Percentiles rank a stretch among this genome's conserved stretches.
phyloP scores from a whole-genome alignment of 2,329 filamentous ascomycete genomes.

The Arthroderma sp. region DNA sequence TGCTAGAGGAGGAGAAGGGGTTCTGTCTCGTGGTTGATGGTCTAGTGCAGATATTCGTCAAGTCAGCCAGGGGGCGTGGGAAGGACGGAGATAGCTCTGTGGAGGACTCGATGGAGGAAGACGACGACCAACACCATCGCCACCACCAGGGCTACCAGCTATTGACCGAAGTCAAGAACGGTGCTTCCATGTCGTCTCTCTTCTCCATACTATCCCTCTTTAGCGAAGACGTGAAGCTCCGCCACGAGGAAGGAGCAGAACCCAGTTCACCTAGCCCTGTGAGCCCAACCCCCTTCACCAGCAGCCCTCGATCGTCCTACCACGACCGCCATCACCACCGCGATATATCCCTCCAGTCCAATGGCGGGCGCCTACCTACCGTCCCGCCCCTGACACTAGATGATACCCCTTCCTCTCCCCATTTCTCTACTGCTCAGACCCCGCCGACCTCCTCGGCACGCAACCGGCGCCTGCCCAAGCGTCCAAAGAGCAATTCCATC shows the following conservation, averaged over 20 bases:
- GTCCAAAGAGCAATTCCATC: slow-evolving; percentile 45
- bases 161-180: slow-evolving; percentile 93
- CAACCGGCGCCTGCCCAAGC: slow-evolving; percentile 38
- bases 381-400: slow-evolving; percentile 63
- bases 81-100: slow-evolving; percentile 26
- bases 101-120: slow-evolving; percentile 30
- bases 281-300: slow-evolving; percentile 19
- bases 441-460: slow-evolving; percentile 27
- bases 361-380: slow-evolving; percentile 37
- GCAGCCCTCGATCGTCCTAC: slow-evolving; percentile 20
- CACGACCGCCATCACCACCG: slow-evolving; percentile 2
- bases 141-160: slow-evolving; percentile 82
- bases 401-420: slow-evolving; percentile 15
- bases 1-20: slow-evolving; percentile 93
- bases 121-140: slow-evolving; percentile 44
- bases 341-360: slow-evolving; percentile 13
- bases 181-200: slow-evolving; percentile 93
- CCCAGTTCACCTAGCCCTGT: slow-evolving; percentile 28
- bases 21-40: slow-evolving; percentile 97
- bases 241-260: slow-evolving; percentile 48
- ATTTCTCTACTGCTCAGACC: slow-evolving; percentile 15
- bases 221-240: slow-evolving; percentile 81
- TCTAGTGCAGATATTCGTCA: slow-evolving; percentile 94
- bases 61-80: slow-evolving; percentile 52
- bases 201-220: slow-evolving; percentile 92